phyloP scores from a whole-genome alignment of 331 rosid genomes.

The Cydonia oblonga region DNA sequence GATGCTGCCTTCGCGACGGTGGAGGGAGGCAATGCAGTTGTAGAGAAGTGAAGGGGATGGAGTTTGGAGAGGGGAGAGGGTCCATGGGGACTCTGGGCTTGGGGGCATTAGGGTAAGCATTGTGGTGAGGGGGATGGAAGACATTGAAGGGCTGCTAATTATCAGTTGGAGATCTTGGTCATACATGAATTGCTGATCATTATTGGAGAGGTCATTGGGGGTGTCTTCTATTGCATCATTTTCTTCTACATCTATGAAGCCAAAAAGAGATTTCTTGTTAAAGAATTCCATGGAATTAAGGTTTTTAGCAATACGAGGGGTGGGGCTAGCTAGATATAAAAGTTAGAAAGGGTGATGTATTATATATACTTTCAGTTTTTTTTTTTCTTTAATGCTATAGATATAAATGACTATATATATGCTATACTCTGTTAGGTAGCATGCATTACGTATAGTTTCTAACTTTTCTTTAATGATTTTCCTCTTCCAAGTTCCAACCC shows the following conservation, averaged over 20 bases:
- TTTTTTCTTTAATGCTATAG: neutral
- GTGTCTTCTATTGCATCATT: neutral
- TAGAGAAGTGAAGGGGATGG: slow-evolving; percentile 53
- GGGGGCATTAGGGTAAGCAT: slow-evolving; percentile 18
- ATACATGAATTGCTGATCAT: neutral
- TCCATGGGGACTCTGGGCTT: slow-evolving; percentile 71
- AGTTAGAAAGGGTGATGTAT: neutral
- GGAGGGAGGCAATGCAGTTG: slow-evolving; percentile 73
- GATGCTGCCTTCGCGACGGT: slow-evolving; percentile 58
- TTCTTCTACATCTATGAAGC: slow-evolving; percentile 31
- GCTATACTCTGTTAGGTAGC: neutral
- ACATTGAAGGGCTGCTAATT: slow-evolving; percentile 22
- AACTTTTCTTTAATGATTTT: neutral
- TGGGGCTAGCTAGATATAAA: neutral
- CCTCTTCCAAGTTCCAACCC: neutral
- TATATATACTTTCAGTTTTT: too few species aligned
- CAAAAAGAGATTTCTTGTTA: slow-evolving; percentile 20
- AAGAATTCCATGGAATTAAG: slow-evolving; percentile 21
- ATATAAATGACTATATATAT: neutral
- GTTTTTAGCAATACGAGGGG: neutral
- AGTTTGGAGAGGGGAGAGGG: slow-evolving; percentile 46
- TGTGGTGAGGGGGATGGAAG: slow-evolving; percentile 18
- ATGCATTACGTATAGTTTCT: neutral
- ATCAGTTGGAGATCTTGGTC: slow-evolving; percentile 27
- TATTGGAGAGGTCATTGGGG: neutral